Base-by-base conservation (phyloP, 371 early-diverging fungal species). In the Dichotomocladium elegans region DNA sequence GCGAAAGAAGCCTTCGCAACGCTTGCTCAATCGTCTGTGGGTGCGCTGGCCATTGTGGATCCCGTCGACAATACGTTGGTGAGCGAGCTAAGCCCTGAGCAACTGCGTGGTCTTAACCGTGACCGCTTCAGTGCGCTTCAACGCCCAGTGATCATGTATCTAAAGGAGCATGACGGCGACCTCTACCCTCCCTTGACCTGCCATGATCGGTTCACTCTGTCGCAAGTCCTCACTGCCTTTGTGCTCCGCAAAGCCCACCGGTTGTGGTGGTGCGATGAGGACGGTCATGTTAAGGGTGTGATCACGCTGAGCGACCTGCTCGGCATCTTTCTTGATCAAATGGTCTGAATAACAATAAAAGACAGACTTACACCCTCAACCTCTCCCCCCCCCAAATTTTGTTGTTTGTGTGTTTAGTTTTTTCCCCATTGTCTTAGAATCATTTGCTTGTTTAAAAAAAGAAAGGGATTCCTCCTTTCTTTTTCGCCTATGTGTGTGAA, bases 91-190 rank as follows among this genome's bases (percentile, higher is more conserved):
- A 82, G 82, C 26, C 77, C 86, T 2, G 72, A 72, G n/a, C 82
- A 85, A 59, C 50, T 85, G 26, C 68, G 86, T 7, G 86, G 86
- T 1, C 53, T 85, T 30, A 85, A 82, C 51, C 65, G 71, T 43
- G 62, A 66, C 14, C 65, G 86, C 12, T 60, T 75, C 33, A 64
- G 66, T 21, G 64, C 66, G 33, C 48, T 85, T 21, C 66, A 63
- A 26, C 72, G 68, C 33, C 75, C 63, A 24, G 70, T 74, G 10
- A 46, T 74, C 7, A 74, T 74, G 71, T 74, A 56, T 35, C 49
- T 74, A 49, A 58, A 55, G 42, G 57, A 45, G 33, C 61, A 63
- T 84, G 70, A 79, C 44, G 79, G 81, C 10, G 73, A 64, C 27
- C 35, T 82, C 10, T 63, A 63, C 24, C 52, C 57, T 14, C 82